Evolutionary conservation across 805 yeast genomes (phyloP).

Genomic region (Tetrapisispora pingtungensis): DNA sequence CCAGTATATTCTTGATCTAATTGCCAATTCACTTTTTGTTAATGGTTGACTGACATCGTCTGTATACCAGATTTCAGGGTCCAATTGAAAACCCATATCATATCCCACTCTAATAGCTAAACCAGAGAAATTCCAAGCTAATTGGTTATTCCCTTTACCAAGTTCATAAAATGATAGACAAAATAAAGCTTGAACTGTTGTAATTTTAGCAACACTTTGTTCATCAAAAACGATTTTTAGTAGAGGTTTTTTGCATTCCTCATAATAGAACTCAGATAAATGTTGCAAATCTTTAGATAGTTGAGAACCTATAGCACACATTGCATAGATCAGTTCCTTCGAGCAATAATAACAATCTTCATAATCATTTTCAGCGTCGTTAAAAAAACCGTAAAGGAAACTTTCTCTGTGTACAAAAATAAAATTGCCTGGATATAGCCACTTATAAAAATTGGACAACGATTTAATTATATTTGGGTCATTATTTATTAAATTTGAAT

Average conservation of each 20-base stretch:
- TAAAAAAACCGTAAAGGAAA: conserved; percentile 49
- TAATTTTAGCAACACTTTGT: conserved; percentile 34
- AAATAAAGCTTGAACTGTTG: conserved; percentile 50
- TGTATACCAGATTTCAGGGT: conserved; percentile 50
- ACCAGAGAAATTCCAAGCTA: conserved; percentile 57
- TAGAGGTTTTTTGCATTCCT: conserved; percentile 36
- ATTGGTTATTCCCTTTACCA: conserved; percentile 46
- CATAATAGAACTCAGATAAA: conserved; percentile 37
- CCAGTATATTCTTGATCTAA: conserved; percentile 55
- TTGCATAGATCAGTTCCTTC: conserved; percentile 41
- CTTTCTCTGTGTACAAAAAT: conserved; percentile 56
- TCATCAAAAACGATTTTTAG: conserved; percentile 31
- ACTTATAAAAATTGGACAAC: conserved; percentile 39
- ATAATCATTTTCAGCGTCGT: conserved; percentile 37
- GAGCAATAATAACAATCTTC: conserved; percentile 43
- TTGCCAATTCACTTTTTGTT: conserved; percentile 43
- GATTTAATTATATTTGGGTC: conserved; percentile 25
- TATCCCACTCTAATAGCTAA: conserved; percentile 55
- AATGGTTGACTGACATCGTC: conserved; percentile 27
- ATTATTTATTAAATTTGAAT: conserved; percentile 17
- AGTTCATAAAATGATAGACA: conserved; percentile 52
- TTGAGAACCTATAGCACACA: conserved; percentile 51
- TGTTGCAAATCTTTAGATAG: conserved; percentile 35
- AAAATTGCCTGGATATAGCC: conserved; percentile 57
- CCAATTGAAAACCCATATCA: conserved; percentile 53